phyloP scores from a whole-genome alignment of 495 filamentous ascomycete genomes.

The Amorphotheca resinae region DNA sequence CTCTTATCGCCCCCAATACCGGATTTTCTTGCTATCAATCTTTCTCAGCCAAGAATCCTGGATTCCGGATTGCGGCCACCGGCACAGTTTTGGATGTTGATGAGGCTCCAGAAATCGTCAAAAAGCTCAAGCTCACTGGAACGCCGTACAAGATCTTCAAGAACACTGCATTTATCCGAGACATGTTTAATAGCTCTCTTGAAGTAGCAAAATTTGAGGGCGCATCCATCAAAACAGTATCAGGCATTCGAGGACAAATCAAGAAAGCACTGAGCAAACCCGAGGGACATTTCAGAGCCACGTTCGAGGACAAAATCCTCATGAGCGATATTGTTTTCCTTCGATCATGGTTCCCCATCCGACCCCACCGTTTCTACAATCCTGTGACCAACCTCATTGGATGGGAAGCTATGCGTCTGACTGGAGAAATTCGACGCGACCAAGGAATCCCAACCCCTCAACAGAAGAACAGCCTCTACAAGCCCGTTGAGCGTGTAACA shows the following conservation, averaged over 20 bases:
- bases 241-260: slow-evolving; percentile 90
- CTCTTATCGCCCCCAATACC: slow-evolving; percentile 87
- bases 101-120: slow-evolving; percentile 89
- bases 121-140: slow-evolving; percentile 94
- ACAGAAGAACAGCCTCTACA: slow-evolving; percentile 70
- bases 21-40: slow-evolving; percentile 90
- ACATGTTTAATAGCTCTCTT: slow-evolving; percentile 88
- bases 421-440: slow-evolving; percentile 79
- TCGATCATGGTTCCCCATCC: slow-evolving; percentile 90
- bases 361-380: slow-evolving; percentile 92
- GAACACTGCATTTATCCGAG: slow-evolving; percentile 96
- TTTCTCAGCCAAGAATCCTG: slow-evolving; percentile 75
- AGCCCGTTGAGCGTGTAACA: slow-evolving; percentile 60
- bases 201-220: slow-evolving; percentile 99
- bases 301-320: slow-evolving; percentile 95
- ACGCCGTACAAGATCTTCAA: slow-evolving; percentile 96
- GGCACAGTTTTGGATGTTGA: slow-evolving; percentile 89
- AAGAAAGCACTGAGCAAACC: slow-evolving; percentile 84
- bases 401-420: slow-evolving; percentile 86
- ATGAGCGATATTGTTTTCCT: slow-evolving; percentile 95
- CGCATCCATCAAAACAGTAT: slow-evolving; percentile 87
- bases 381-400: slow-evolving; percentile 82
- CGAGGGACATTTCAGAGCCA: slow-evolving; percentile 88
- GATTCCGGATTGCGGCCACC: slow-evolving; percentile 88
- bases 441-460: slow-evolving; percentile 63